Evolutionary conservation across 371 early-diverging fungal genomes (phyloP), one percentile per base, ranked within the genome.

Genomic region (Rhizoclosmatium hyalinum): DNA sequence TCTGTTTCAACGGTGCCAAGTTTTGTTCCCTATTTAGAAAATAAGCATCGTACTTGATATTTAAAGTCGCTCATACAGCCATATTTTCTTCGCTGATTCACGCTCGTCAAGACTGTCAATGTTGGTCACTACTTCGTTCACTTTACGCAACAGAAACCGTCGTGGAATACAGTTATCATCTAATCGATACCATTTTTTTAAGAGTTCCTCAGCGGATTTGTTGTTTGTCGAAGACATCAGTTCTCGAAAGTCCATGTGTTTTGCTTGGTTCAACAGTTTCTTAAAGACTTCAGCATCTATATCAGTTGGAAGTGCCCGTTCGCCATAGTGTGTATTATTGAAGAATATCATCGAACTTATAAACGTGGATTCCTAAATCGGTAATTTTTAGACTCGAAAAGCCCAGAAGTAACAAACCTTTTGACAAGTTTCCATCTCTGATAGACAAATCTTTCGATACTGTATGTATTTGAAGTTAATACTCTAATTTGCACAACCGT

Each of bases 301-400:
- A 19, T 73, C 65, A 24, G 46, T 47, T 1, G 73, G 73, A 14
- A 73, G 14, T 17, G 32, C 45, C 17, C 73, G 17, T 21, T 32
- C 47, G 17, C 73, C 73, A 54, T 65, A 73, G 5, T 45, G 8
- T 6, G 54, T 53, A 19, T 73, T 73, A 45, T 64, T 64, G 56
- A 73, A 73, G 54, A 73, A 73, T 17, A 73, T 64, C 39, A 73
- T 55, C 12, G 73, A 12, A 65, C 55, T 55, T 8, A 73, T 50
- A 14, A 53, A 63, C 14, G 63, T 21, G 5, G 73, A 73, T 42
- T 73, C 73, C 61, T 73, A 50, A 50, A 50, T 47, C 0, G 8
- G 6, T 60, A 14, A 14, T 60, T 60, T 60, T 60, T 60, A 14
- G 10, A 21, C 6, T 58, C 24, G 39, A 50, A 50, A 12, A 17